Evolutionary conservation across 805 yeast species (phyloP).

Genomic region (Candida loeiensis): DNA sequence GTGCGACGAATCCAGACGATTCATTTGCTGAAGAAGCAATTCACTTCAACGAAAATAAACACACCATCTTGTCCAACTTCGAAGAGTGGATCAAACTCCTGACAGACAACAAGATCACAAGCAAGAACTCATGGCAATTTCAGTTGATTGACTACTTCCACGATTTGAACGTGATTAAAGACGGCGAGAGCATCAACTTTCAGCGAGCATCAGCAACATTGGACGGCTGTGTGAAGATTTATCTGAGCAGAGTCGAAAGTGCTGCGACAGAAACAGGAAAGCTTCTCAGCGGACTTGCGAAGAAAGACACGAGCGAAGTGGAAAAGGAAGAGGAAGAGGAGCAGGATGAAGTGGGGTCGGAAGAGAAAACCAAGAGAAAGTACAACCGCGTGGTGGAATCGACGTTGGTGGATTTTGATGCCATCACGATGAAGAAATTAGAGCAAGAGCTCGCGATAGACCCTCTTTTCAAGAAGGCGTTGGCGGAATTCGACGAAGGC

Average conservation of each 20-base stretch:
- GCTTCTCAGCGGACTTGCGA: slow-evolving; percentile 27
- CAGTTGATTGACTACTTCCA: slow-evolving; percentile 90
- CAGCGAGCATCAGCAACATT: slow-evolving; percentile 34
- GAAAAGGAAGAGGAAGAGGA: slow-evolving; percentile 17
- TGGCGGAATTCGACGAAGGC: slow-evolving; percentile 79
- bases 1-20: slow-evolving; percentile 11
- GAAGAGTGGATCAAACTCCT: slow-evolving; percentile 51
- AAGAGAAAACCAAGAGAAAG: slow-evolving; percentile 24
- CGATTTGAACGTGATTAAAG: slow-evolving; percentile 70
- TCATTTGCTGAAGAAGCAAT: slow-evolving; percentile 31
- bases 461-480: slow-evolving; percentile 70
- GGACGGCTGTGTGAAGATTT: slow-evolving; percentile 37
- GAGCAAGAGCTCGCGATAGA: slow-evolving; percentile 67
- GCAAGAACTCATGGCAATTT: slow-evolving; percentile 84
- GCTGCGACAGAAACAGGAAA: slow-evolving; percentile 37
- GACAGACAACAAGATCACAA: slow-evolving; percentile 61
- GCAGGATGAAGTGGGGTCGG: slow-evolving; percentile 15
- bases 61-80: slow-evolving; percentile 41
- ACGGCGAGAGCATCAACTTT: slow-evolving; percentile 52
- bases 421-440: slow-evolving; percentile 49
- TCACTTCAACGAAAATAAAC: slow-evolving; percentile 39
- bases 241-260: slow-evolving; percentile 34
- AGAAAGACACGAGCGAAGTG: slow-evolving; percentile 16
- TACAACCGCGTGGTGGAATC: slow-evolving; percentile 34
- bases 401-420: slow-evolving; percentile 50